Base-by-base conservation (phyloP, 345 rosid species). In the Euphorbia pulcherrima region DNA sequence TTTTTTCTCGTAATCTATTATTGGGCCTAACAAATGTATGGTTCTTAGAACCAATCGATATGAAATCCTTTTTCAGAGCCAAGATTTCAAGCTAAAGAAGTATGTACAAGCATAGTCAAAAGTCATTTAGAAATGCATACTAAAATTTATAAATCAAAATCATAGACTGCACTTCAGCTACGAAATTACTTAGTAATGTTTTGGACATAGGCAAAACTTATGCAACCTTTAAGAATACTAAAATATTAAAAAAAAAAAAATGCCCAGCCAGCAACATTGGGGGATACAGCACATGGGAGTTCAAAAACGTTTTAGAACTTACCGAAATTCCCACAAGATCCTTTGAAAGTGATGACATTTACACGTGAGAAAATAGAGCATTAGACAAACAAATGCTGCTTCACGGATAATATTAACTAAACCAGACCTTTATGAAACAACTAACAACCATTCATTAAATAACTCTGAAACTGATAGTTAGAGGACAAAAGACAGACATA, bases 311-410 rank as follows among this genome's bases (percentile, higher is more conserved):
- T 64, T 44, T 48, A 55, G 24, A 79, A 77, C 92, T 78, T 83
- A 94, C 99, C 51, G 91, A 80, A 76, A 94, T 94, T 74, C 97
- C 97, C 76, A 83, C 89, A 71, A 94, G 95, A 82, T 94, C 99
- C 73, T 84, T 85, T 1, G 86, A 79, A 28, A 97, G 84, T 88
- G 72, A 68, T 16, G 62, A 0, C 28, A 39, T 46, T 56, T 21
- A 26, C 50, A 68, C 65, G 16, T 18, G 59, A 60, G 16, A 62
- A n/a, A 16, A 52, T 59, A 40, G 10, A 24, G 2, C 40, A 46
- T 24, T 52, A 68, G 16, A 5, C 5, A n/a, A 33, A 39, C 13
- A 20, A 28, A 18, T 14, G 14, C 51, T 40, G 39, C 73, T 62
- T 16, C 9, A 3, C 67, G 47, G 29, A 2, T 14, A n/a, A 35